Evolutionary conservation across 2,329 filamentous ascomycete species (phyloP).

Genomic region (Colletotrichum incanum): DNA sequence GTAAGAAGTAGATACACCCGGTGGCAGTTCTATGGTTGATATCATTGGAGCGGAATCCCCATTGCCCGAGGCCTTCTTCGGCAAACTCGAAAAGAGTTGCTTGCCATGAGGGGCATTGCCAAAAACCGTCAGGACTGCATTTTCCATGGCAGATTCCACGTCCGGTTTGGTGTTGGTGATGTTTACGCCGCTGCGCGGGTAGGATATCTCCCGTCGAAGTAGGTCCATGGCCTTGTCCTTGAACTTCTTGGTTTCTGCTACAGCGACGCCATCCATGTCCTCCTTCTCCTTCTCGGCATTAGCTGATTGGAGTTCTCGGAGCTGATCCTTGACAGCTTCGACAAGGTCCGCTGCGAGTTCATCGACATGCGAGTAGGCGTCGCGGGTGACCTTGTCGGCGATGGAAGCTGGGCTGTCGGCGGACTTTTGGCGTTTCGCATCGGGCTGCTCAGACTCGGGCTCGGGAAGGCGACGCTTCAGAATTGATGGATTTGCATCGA

Average conservation of each 20-base stretch:
- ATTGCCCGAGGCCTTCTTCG: conserved; percentile 71
- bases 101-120: conserved; percentile 82
- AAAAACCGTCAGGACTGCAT: conserved; percentile 80
- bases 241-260: conserved; percentile 66
- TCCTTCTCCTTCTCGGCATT: conserved; percentile 47
- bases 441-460: conserved; percentile 63
- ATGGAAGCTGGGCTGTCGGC: conserved; percentile 62
- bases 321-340: conserved; percentile 62
- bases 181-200: conserved; percentile 59
- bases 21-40: conserved; percentile 68
- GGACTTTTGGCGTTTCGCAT: conserved; percentile 74
- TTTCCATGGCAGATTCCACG: conserved; percentile 55
- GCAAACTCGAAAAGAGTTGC: conserved; percentile 90
- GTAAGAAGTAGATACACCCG: conserved; percentile 80
- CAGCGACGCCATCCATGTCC: conserved; percentile 56
- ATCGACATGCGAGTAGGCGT: conserved; percentile 73
- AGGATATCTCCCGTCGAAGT: conserved; percentile 72
- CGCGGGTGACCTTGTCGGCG: conserved; percentile 67
- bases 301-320: conserved; percentile 62
- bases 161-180: conserved; percentile 54
- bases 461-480: conserved; percentile 69
- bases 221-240: conserved; percentile 75
- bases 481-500: conserved; percentile 69
- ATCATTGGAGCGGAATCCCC: conserved; percentile 48
- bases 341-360: conserved; percentile 75